Percentiles rank a stretch among this genome's conserved stretches.
Conservation (phyloP, 2,329 filamentous ascomycete genomes). For the Neoascochyta sp. region DNA sequence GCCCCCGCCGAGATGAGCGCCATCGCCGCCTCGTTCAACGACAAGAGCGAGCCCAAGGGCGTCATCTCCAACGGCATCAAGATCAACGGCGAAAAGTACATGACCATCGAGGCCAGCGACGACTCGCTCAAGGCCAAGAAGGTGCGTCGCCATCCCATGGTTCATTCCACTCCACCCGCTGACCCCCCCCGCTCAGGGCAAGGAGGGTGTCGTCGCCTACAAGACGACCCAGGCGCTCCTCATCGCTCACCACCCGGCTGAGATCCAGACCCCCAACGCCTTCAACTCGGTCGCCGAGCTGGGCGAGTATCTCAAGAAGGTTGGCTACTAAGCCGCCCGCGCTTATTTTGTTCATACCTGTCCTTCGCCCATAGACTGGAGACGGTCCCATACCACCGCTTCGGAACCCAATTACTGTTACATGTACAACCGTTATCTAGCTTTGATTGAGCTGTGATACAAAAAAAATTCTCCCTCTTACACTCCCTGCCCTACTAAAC, state of each 20-base stretch:
- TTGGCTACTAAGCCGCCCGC: slow-evolving; percentile 64
- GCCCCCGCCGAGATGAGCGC: slow-evolving; percentile 54
- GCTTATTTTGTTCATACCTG: no score
- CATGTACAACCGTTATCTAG: no score
- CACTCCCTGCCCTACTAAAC: no score
- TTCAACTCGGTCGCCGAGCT: slow-evolving; percentile 76
- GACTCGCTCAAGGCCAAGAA: slow-evolving; percentile 81
- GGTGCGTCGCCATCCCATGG: slow-evolving; percentile 49
- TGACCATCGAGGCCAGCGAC: slow-evolving; percentile 72
- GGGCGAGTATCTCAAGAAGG: slow-evolving; percentile 78
- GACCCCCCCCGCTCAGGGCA: slow-evolving; percentile 54
- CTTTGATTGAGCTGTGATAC: no score
- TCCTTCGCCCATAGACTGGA: no score
- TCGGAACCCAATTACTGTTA: no score
- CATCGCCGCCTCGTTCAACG: slow-evolving; percentile 51
- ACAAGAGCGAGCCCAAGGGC: slow-evolving; percentile 59
- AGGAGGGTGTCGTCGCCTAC: slow-evolving; percentile 73
- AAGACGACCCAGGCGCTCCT: slow-evolving; percentile 89
- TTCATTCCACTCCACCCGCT: slow-evolving; percentile 1
- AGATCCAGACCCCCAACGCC: slow-evolving; percentile 68
- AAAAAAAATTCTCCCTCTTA: no score
- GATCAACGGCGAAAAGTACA: slow-evolving; percentile 72
- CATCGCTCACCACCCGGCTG: slow-evolving; percentile 79
- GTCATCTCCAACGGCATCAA: slow-evolving; percentile 71
- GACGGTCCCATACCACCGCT: no score